These are phyloP conservation scores for Penicillium sp. DNA, from an alignment of 2,329 filamentous ascomycete species.

Conservation along the genomic window DNA sequence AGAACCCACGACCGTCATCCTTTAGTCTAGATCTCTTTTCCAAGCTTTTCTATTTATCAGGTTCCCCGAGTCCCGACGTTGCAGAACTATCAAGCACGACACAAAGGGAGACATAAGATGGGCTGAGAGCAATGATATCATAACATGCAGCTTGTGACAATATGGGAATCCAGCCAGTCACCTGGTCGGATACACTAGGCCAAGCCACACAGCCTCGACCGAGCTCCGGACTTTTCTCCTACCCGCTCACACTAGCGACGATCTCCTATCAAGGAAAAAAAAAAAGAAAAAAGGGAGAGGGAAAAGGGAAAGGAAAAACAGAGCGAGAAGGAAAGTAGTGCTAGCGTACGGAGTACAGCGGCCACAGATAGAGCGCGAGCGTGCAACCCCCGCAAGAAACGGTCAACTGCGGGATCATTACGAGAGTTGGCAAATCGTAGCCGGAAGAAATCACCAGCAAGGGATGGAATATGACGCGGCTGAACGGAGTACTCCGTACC, in stretches of 20 bases:
- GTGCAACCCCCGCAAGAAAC: slow-evolving; percentile 4
- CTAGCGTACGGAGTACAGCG: background rate
- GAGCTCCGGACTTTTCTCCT: slow-evolving; percentile 11
- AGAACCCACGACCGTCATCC: background rate
- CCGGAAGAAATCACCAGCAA: slow-evolving; percentile 10
- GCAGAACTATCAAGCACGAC: background rate
- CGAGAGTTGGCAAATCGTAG: slow-evolving; percentile 5
- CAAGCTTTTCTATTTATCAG: too few species aligned
- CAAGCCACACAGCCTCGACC: slow-evolving; percentile 11
- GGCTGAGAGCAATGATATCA: slow-evolving; percentile 1
- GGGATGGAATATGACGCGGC: slow-evolving; percentile 16
- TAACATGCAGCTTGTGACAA: background rate
- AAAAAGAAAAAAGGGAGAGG: background rate
- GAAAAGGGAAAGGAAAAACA: background rate
- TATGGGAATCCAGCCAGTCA: background rate
- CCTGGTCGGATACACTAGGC: background rate
- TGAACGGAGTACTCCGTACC: background rate
- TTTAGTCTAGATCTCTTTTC: background rate
- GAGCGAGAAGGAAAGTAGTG: background rate
- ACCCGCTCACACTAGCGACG: slow-evolving; percentile 1
- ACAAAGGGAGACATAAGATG: background rate
- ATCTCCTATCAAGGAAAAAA: background rate
- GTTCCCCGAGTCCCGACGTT: background rate
- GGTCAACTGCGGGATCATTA: slow-evolving; percentile 3
- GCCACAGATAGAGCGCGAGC: background rate